A percentile compares a stretch with the other conserved stretches of the same genome.
Evolutionary conservation across 495 filamentous ascomycete genomes (phyloP).

Genomic region (Ascobolus immersus): DNA sequence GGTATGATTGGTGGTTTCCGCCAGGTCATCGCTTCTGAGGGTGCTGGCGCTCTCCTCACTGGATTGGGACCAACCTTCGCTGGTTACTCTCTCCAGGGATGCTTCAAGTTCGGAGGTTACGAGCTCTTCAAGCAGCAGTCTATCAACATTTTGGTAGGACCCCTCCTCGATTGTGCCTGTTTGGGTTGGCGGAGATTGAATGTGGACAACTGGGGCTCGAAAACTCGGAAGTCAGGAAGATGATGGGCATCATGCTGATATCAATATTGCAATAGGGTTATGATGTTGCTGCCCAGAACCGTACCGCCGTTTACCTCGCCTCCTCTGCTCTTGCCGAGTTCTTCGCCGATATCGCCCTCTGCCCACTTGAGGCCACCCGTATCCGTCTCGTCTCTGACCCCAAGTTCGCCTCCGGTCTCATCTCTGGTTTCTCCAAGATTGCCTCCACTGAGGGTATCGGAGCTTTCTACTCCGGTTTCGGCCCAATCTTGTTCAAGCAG

Average conservation of each 20-base stretch:
- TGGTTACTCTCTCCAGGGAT: slow-evolving; percentile 85
- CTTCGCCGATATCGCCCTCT: slow-evolving; percentile 83
- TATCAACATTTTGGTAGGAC: slow-evolving; percentile 41
- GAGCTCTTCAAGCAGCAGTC: slow-evolving; percentile 87
- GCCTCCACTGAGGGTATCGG: slow-evolving; percentile 57
- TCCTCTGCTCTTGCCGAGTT: slow-evolving; percentile 68
- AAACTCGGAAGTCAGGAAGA: too few species aligned
- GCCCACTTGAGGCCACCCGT: slow-evolving; percentile 80
- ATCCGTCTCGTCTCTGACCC: slow-evolving; percentile 86
- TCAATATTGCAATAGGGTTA: slow-evolving; percentile 24
- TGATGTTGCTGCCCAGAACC: slow-evolving; percentile 61
- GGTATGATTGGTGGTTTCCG: slow-evolving; percentile 70
- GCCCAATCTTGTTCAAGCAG: slow-evolving; percentile 86
- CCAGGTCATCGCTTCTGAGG: slow-evolving; percentile 60
- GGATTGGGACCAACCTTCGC: slow-evolving; percentile 69
- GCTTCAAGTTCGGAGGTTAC: slow-evolving; percentile 88
- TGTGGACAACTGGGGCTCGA: too few species aligned
- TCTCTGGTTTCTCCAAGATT: slow-evolving; percentile 69
- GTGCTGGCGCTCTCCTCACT: slow-evolving; percentile 68
- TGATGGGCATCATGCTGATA: too few species aligned
- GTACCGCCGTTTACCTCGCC: slow-evolving; percentile 69
- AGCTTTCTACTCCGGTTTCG: slow-evolving; percentile 87
- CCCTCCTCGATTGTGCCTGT: too few species aligned
- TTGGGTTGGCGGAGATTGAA: too few species aligned
- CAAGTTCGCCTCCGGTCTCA: slow-evolving; percentile 55